Evolutionary conservation across 768 basidiomycete genomes (phyloP), one percentile per base, ranked within the genome.

Genomic region (Exidia glandulosa): DNA sequence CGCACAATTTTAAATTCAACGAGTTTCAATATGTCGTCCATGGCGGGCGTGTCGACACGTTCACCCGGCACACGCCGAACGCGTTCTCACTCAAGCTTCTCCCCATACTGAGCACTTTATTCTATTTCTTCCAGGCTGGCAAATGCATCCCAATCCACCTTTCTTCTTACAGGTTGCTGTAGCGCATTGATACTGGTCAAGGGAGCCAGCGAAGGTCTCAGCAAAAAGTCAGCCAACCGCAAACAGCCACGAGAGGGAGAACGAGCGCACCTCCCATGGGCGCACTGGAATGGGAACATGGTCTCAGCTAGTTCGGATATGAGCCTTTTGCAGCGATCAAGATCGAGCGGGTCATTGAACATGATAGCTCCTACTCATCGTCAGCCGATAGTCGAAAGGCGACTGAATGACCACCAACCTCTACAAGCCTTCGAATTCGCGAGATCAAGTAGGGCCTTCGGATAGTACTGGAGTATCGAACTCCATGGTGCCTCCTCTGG

Each of bases 361-460:
- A 97, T 96, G 71, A 96, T 90, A 2, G 95, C 94, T 57, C 94
- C 94, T 96, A 69, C 14, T 57, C 50, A 47, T 33, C 52, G 16
- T 47, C 13, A 57, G 31, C 50, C 29, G n/a, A 36, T 32, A 19
- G n/a, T 27, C n/a, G 23, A 32, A 41, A 55, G 36, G 41, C 6
- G 59, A 62, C 59, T 54, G 60, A 52, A 60, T 60, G 32, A 58
- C 54, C 60, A 69, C 79, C 64, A 68, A 87, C 95, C 94, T 75
- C 96, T 79, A 68, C 96, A 99, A 27, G 96, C 96, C 73, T 92
- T 94, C 10, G 94, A 96, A 71, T 97, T 94, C 65, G 92, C 77
- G 63, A 99, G 73, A 34, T 94, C 90, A 14, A 94, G 71, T 57
- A 98, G 76, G 58, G 81, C 83, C 57, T 77, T 78, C n/a, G 96